These are phyloP conservation scores for Populus hybrid DNA, from an alignment of 441 rosid genomes.

Conservation along the genomic window DNA sequence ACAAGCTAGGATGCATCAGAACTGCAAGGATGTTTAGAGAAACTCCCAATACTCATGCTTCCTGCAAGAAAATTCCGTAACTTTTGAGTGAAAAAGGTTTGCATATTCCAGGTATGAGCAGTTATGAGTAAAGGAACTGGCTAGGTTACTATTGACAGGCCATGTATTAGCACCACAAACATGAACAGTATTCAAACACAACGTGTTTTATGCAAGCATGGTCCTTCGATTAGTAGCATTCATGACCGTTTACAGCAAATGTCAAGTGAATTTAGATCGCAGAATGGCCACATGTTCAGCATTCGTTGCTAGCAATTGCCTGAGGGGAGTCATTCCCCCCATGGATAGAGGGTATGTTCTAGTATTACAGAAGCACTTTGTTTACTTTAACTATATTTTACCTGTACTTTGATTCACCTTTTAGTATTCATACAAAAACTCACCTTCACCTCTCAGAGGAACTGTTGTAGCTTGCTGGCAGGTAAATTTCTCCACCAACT, in stretches of 20 bases:
- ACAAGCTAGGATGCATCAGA: slow-evolving; percentile 22
- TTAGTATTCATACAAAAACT: neutral
- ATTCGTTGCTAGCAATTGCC: neutral
- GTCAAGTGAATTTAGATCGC: neutral
- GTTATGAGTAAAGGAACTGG: neutral
- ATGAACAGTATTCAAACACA: neutral
- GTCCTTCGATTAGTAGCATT: neutral
- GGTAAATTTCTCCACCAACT: slow-evolving; percentile 91
- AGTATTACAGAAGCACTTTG: neutral
- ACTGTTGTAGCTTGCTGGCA: slow-evolving; percentile 59
- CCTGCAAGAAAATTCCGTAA: slow-evolving; percentile 28
- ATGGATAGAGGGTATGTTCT: neutral
- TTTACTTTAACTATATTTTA: neutral
- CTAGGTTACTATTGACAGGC: neutral
- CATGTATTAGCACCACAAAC: neutral
- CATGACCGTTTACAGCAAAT: slow-evolving; percentile 1
- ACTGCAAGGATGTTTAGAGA: slow-evolving; percentile 5
- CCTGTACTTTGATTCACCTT: neutral
- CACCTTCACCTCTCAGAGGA: slow-evolving; percentile 51
- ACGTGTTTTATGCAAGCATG: neutral
- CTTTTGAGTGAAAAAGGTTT: neutral
- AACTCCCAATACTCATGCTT: slow-evolving; percentile 13
- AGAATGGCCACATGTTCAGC: neutral
- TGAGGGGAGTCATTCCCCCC: neutral
- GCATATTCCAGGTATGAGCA: neutral